A percentile compares a stretch with the other conserved stretches of the same genome.
phyloP scores from a whole-genome alignment of 352 stramenopile species.

The Pythium aristosporum region DNA sequence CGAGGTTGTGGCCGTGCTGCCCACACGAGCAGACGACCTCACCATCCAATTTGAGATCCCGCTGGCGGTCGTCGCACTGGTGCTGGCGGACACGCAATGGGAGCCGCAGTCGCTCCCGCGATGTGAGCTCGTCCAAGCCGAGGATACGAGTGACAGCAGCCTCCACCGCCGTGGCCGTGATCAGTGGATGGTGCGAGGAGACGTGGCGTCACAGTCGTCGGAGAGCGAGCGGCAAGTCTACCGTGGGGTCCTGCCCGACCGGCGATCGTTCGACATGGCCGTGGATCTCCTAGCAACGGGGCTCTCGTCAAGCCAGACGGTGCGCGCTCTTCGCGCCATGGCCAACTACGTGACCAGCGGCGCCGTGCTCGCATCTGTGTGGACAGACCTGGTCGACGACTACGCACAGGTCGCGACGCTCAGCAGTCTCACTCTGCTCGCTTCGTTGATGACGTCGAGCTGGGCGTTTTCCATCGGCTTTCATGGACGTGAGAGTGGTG shows the following conservation, averaged over 20 bases:
- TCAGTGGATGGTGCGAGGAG: background rate
- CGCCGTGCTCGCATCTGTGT: slow-evolving; percentile 38
- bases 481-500: slow-evolving; percentile 2
- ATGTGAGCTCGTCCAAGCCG: background rate
- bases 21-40: background rate
- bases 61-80: background rate
- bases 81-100: slow-evolving; percentile 5
- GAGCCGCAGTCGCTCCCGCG: slow-evolving; percentile 4
- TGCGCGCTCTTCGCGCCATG: slow-evolving; percentile 21
- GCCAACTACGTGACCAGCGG: slow-evolving; percentile 17
- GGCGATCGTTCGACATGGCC: slow-evolving; percentile 27
- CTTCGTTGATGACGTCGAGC: slow-evolving; percentile 34
- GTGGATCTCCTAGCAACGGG: slow-evolving; percentile 30
- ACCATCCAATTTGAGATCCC: slow-evolving; percentile 13
- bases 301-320: slow-evolving; percentile 21
- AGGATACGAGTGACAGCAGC: background rate
- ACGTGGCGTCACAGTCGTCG: background rate
- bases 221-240: slow-evolving; percentile 12
- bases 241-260: slow-evolving; percentile 19
- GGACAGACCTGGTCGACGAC: slow-evolving; percentile 24
- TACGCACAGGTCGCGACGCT: slow-evolving; percentile 33
- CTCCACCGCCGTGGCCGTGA: background rate
- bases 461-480: slow-evolving; percentile 57
- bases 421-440: slow-evolving; percentile 36
- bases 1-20: background rate